Base-by-base conservation (phyloP, 1,139 yeast genomes). In the Candida sanyaensis region DNA sequence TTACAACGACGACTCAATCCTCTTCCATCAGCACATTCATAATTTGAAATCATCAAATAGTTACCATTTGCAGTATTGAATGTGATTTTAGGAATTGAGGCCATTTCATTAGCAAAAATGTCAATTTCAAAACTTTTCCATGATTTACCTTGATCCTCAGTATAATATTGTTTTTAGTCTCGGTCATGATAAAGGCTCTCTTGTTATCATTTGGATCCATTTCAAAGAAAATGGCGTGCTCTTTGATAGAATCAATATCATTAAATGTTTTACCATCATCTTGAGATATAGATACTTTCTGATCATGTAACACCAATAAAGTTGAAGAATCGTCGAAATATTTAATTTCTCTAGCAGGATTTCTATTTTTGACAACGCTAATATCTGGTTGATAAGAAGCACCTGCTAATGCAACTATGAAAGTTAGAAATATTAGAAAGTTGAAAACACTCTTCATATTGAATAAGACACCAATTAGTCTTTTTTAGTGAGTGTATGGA, bases 181-280 rank as follows among this genome's bases (percentile, higher is more conserved):
- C 41, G 1, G 84, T 67, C 48, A 82, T 63, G 1, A 79, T 83
- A 59, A 83, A 77, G 0, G 86, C 93, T 42, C 84, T 62, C 1
- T 71, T 63, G 29, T 65, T 66, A 51, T 73, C 65, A 46, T 68
- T 68, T 2, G 78, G 75, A 58, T 82, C 87, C 41, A 77, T 64
- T 40, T 69, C 61, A 26, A 83, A 48, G 3, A 49, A 47, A 0
- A 61, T 48, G 1, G 75, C 59, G 5, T 44, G 41, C n/a, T 63
- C 65, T 51, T 65, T 48, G 57, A 68, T 43, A 2, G 61, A 72
- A 32, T 64, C 57, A 2, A 78, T 63, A 11, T 56, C 54, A 0
- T 63, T 54, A 86, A 88, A 88, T 0, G 71, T 59, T 17, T 61
- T 70, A 6, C 95, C 95, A 54, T 84, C 82, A 59, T 87, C 78